These are phyloP conservation scores for Coriaria nepalensis DNA, from an alignment of 306 rosid genomes.

Conservation along the genomic window DNA sequence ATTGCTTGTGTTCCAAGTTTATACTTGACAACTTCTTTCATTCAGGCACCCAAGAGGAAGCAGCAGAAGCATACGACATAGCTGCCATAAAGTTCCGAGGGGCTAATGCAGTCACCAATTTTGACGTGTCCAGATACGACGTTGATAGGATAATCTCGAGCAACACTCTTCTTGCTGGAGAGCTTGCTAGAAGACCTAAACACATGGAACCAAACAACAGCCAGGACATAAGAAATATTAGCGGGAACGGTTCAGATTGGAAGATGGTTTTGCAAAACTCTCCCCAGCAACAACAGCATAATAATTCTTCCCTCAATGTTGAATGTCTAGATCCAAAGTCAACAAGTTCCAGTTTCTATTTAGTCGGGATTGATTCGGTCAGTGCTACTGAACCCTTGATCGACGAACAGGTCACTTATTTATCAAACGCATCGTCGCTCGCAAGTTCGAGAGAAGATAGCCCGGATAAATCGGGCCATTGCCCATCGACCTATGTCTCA, in stretches of 20 bases:
- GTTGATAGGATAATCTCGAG: slow-evolving; percentile 91
- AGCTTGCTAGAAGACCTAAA: slow-evolving; percentile 56
- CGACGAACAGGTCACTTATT: slow-evolving; percentile 34
- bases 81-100: slow-evolving; percentile 97
- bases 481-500: slow-evolving; percentile 29
- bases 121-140: slow-evolving; percentile 73
- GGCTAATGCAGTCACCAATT: slow-evolving; percentile 74
- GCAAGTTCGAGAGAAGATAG: slow-evolving; percentile 80
- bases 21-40: background rate
- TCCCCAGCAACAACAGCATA: slow-evolving; percentile 24
- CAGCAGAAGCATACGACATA: slow-evolving; percentile 92
- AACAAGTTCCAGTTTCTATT: too few relatives aligned
- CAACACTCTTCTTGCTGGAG: slow-evolving; percentile 63
- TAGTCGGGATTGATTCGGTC: slow-evolving; percentile 40
- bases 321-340: slow-evolving; percentile 23
- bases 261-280: slow-evolving; percentile 33
- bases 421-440: slow-evolving; percentile 64
- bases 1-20: background rate
- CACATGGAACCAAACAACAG: slow-evolving; percentile 21
- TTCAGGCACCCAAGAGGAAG: slow-evolving; percentile 98
- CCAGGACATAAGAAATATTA: slow-evolving; percentile 15
- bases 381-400: slow-evolving; percentile 19
- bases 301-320: slow-evolving; percentile 38
- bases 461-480: slow-evolving; percentile 50
- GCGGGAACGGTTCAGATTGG: slow-evolving; percentile 34